Evolutionary conservation across 2,329 filamentous ascomycete genomes (phyloP).

Genomic region (Orbilia ellipsospora): DNA sequence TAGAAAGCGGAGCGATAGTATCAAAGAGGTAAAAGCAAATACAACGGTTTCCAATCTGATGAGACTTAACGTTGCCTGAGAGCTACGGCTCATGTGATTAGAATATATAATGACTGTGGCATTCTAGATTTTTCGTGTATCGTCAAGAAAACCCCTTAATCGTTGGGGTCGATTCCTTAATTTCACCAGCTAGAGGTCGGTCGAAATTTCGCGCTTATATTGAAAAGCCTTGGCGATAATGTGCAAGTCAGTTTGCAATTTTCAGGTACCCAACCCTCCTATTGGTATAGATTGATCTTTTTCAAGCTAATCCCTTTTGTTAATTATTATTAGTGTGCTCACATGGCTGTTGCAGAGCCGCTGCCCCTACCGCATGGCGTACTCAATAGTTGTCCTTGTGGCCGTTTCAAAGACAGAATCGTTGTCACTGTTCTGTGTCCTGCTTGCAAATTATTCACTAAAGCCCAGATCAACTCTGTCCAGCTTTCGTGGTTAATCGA

Average conservation of each 20-base stretch:
- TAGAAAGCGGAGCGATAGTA: no score
- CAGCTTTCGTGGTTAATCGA: slow-evolving; percentile 43
- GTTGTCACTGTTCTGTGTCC: slow-evolving; percentile 33
- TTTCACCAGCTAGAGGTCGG: no score
- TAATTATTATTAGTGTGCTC: slow-evolving; percentile 23
- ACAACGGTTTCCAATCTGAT: no score
- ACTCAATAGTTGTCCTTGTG: slow-evolving; percentile 15
- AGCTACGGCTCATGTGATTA: no score
- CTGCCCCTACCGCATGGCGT: neutral
- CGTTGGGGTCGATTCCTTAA: no score
- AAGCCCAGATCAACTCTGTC: slow-evolving; percentile 16
- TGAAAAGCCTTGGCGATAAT: neutral
- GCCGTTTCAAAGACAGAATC: slow-evolving; percentile 14
- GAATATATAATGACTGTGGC: no score
- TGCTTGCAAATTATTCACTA: slow-evolving; percentile 26
- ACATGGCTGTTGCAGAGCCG: slow-evolving; percentile 42
- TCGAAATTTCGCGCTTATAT: no score
- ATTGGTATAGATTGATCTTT: no score
- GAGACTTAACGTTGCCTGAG: no score
- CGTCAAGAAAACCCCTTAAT: no score
- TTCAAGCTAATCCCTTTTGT: neutral
- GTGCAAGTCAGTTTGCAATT: slow-evolving; percentile 45
- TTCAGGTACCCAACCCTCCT: slow-evolving; percentile 14
- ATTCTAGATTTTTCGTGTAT: no score
- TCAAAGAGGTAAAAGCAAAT: no score